These are phyloP conservation scores for Penicillium canariense DNA, from an alignment of 495 filamentous ascomycete genomes.

Conservation along the genomic window DNA sequence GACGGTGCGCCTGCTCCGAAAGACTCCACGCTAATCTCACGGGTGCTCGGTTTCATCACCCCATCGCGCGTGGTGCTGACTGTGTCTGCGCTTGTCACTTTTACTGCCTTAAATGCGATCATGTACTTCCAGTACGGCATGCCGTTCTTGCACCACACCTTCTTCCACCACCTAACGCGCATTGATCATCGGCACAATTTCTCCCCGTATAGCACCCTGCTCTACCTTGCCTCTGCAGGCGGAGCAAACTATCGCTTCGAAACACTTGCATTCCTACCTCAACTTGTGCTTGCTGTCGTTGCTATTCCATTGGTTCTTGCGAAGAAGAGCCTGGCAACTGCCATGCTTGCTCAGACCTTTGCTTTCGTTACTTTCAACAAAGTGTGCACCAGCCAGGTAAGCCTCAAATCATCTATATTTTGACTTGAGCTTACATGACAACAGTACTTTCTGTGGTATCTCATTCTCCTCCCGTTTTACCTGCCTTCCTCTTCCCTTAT, in stretches of 20 bases:
- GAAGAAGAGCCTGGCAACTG: slow-evolving; percentile 74
- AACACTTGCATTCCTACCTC: slow-evolving; percentile 82
- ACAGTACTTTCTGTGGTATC: slow-evolving; percentile 98
- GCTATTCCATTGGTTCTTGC: slow-evolving; percentile 76
- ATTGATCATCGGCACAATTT: slow-evolving; percentile 99
- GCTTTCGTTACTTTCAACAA: slow-evolving; percentile 98
- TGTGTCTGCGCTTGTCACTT: slow-evolving; percentile 65
- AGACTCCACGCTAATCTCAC: slow-evolving; percentile 9
- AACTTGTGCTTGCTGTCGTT: slow-evolving; percentile 73
- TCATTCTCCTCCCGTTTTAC: slow-evolving; percentile 88
- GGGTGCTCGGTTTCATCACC: slow-evolving; percentile 57
- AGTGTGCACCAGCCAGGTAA: slow-evolving; percentile 94
- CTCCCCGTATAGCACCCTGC: slow-evolving; percentile 87
- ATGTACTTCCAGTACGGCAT: slow-evolving; percentile 76
- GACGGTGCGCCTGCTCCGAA: slow-evolving; percentile 15
- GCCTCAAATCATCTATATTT: background rate
- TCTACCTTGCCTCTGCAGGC: slow-evolving; percentile 75
- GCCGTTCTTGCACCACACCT: slow-evolving; percentile 85
- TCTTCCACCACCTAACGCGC: slow-evolving; percentile 85
- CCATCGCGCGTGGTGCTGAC: slow-evolving; percentile 58
- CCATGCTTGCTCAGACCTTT: slow-evolving; percentile 99
- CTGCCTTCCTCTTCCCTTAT: slow-evolving; percentile 76
- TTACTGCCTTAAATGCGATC: slow-evolving; percentile 63
- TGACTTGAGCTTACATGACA: background rate
- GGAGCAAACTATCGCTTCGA: slow-evolving; percentile 57